These are phyloP conservation scores for Pueraria montana DNA, from an alignment of 306 rosid genomes.

Conservation along the genomic window DNA sequence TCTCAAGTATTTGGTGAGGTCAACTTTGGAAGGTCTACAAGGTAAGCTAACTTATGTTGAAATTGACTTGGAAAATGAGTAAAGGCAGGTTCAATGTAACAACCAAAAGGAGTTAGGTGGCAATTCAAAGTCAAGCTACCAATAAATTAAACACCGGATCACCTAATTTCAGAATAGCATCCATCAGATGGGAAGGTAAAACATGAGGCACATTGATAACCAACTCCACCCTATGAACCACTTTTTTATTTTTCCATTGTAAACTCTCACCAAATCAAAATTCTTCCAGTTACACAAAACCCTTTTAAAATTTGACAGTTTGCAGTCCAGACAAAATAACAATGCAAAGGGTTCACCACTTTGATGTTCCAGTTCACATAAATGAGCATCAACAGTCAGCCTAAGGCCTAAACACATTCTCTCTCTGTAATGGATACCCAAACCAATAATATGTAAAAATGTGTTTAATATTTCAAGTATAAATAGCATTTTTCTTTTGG, in stretches of 20 bases:
- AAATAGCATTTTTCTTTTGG: neutral
- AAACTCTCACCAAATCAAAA: neutral
- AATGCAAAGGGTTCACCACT: neutral
- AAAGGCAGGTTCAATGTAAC: constrained; percentile 29
- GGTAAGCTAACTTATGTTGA: constrained; percentile 42
- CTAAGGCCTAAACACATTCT: constrained; percentile 8
- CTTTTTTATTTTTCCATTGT: neutral
- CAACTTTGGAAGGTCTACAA: constrained; percentile 39
- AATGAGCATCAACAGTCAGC: neutral
- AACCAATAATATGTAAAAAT: neutral
- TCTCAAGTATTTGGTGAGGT: constrained; percentile 42
- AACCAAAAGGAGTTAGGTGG: constrained; percentile 51
- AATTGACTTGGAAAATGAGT: constrained; percentile 41
- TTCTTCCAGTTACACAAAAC: neutral
- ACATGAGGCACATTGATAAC: constrained; percentile 13
- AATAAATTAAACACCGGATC: neutral
- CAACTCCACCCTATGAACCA: constrained; percentile 18
- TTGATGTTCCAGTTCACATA: neutral
- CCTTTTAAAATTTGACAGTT: neutral
- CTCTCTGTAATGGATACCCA: neutral
- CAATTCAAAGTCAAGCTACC: constrained; percentile 45
- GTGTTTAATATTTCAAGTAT: constrained; percentile 11
- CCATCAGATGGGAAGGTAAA: constrained; percentile 15
- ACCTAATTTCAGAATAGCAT: constrained; percentile 51
- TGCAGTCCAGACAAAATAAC: neutral